A percentile compares a stretch with the other conserved stretches of the same genome.
Evolutionary conservation across 2,329 filamentous ascomycete species (phyloP).

Genomic region (Aureobasidium zeae): DNA sequence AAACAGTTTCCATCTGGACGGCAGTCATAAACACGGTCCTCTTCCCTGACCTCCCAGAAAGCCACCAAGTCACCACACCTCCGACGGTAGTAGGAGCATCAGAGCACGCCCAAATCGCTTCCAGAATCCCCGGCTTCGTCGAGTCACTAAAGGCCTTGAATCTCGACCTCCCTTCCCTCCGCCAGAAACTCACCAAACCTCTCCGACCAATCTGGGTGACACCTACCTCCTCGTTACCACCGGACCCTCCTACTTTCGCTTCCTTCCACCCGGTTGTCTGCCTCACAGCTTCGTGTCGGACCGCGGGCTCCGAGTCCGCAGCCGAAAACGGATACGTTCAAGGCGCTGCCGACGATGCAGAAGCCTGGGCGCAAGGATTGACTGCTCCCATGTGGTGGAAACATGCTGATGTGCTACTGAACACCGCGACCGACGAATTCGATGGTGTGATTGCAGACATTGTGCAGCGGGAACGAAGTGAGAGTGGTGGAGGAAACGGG

Average conservation of each 20-base stretch:
- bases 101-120: conserved; percentile 69
- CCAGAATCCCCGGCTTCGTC: conserved; percentile 50
- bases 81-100: conserved; percentile 62
- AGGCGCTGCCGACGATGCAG: conserved; percentile 87
- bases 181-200: conserved; percentile 55
- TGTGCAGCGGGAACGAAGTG: too few species aligned
- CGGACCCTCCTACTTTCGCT: conserved; percentile 39
- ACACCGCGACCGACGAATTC: conserved; percentile 56
- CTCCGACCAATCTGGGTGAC: conserved; percentile 74
- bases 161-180: conserved; percentile 48
- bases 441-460: conserved; percentile 42
- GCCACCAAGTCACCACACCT: conserved; percentile 57
- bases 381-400: conserved; percentile 74
- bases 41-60: conserved; percentile 49
- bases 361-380: conserved; percentile 80
- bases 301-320: conserved; percentile 54
- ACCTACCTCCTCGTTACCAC: conserved; percentile 49
- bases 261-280: conserved; percentile 67
- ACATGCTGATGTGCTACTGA: conserved; percentile 52
- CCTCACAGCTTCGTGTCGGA: conserved; percentile 71
- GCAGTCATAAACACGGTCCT: conserved; percentile 71
- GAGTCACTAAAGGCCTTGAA: conserved; percentile 48
- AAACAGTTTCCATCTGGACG: conserved; percentile 91
- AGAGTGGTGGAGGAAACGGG: conserved; percentile 18
- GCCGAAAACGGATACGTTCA: conserved; percentile 76